Conservation (phyloP, 345 rosid species). For the Rhizophora mangle region DNA sequence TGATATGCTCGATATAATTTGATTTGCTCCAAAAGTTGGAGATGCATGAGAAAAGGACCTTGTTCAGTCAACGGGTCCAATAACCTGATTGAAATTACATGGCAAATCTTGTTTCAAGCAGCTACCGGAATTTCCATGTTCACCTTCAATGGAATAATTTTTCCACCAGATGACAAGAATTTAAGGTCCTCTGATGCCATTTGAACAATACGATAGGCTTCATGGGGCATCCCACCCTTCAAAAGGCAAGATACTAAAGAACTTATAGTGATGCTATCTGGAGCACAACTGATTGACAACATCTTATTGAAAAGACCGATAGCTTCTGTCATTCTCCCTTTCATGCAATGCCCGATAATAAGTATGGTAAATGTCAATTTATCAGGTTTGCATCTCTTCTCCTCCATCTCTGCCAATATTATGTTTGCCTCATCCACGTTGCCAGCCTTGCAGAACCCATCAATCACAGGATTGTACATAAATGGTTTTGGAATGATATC, state of each 20-base stretch:
- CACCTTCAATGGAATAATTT: constrained; percentile 28
- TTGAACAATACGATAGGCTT: constrained; percentile 52
- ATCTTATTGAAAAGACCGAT: constrained; percentile 65
- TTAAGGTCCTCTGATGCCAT: constrained; percentile 36
- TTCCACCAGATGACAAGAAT: constrained; percentile 37
- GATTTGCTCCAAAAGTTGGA: constrained; percentile 10
- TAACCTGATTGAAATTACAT: constrained; percentile 4
- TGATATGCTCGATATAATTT: too few relatives aligned
- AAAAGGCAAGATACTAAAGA: constrained; percentile 73
- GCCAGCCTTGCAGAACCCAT: constrained; percentile 92
- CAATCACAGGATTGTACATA: constrained; percentile 86
- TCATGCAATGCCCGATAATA: constrained; percentile 88
- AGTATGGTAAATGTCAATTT: constrained; percentile 86
- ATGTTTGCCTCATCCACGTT: constrained; percentile 77
- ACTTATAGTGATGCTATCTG: constrained; percentile 56
- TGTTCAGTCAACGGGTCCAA: background rate
- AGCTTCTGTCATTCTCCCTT: constrained; percentile 85
- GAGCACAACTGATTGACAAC: constrained; percentile 70
- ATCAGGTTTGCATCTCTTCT: constrained; percentile 74
- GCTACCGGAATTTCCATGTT: constrained; percentile 48
- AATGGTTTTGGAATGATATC: constrained; percentile 56
- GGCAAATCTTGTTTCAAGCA: constrained; percentile 36
- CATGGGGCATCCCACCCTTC: constrained; percentile 87
- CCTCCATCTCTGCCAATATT: constrained; percentile 66
- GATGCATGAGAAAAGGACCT: constrained; percentile 14